Conservation (phyloP, 805 yeast species). For the Schwanniomyces pseudopolymorphus region DNA sequence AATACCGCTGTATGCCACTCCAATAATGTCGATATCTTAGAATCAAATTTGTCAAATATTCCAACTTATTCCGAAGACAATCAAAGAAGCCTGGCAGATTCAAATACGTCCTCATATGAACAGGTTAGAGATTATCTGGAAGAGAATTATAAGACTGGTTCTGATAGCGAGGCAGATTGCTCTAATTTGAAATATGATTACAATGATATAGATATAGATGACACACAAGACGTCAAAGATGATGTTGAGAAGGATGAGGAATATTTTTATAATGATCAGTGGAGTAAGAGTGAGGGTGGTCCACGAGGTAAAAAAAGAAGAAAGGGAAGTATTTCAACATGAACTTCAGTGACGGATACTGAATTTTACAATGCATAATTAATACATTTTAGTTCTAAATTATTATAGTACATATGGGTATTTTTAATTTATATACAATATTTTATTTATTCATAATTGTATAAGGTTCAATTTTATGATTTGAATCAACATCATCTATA, state of each 20-base stretch:
- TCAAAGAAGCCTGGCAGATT: neutral
- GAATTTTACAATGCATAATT: neutral
- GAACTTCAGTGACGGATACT: slow-evolving; percentile 13
- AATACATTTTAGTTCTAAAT: slow-evolving; percentile 6
- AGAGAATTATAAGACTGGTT: neutral
- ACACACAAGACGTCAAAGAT: slow-evolving; percentile 11
- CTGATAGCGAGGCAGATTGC: slow-evolving; percentile 1
- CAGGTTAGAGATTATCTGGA: neutral
- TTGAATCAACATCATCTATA: neutral
- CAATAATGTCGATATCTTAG: neutral
- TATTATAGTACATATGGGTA: neutral
- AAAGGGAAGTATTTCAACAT: slow-evolving; percentile 13
- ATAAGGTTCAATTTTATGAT: neutral
- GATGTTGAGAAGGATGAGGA: slow-evolving; percentile 16
- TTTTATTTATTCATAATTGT: neutral
- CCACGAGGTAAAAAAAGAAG: slow-evolving; percentile 7
- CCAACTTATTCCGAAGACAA: slow-evolving; percentile 3
- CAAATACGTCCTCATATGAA: neutral
- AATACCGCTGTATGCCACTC: neutral
- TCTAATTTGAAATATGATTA: slow-evolving; percentile 7
- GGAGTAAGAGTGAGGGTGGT: slow-evolving; percentile 10
- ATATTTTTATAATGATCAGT: slow-evolving; percentile 14
- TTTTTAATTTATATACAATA: neutral
- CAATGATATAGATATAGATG: slow-evolving; percentile 19
- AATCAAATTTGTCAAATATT: slow-evolving; percentile 9